Percentiles rank a stretch among this genome's conserved stretches.
Evolutionary conservation across 495 filamentous ascomycete species (phyloP).

Genomic region (Aspergillus incahuasiensis): DNA sequence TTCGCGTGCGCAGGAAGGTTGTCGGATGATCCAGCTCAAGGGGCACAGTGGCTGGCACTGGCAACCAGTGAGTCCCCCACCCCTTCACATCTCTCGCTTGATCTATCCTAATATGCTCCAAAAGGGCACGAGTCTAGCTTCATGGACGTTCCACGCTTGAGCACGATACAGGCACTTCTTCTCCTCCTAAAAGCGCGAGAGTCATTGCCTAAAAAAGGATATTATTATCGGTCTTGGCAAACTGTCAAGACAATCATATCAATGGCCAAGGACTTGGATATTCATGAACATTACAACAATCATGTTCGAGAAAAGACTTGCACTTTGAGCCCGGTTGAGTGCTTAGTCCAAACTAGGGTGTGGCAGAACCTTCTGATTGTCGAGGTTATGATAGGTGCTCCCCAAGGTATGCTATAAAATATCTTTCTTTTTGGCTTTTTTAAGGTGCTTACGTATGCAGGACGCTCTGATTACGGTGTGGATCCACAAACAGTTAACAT

Average conservation of each 20-base stretch:
- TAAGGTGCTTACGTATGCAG: constrained; percentile 42
- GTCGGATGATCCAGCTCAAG: constrained; percentile 76
- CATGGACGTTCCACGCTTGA: constrained; percentile 88
- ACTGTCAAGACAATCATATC: constrained; percentile 86
- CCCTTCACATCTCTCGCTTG: neutral
- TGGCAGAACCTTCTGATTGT: constrained; percentile 88
- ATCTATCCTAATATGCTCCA: constrained; percentile 18
- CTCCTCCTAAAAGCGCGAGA: constrained; percentile 90
- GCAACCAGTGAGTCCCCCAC: constrained; percentile 66
- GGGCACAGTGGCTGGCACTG: constrained; percentile 90
- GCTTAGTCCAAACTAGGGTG: constrained; percentile 75
- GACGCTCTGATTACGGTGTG: constrained; percentile 77
- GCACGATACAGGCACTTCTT: constrained; percentile 88
- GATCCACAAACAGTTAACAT: constrained; percentile 75
- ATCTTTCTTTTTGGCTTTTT: too few species aligned
- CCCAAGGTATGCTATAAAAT: constrained; percentile 82
- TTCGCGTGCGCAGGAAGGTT: constrained; percentile 87
- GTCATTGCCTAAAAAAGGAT: constrained; percentile 84
- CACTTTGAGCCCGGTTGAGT: constrained; percentile 65
- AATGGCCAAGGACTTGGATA: constrained; percentile 88
- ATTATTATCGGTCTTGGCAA: constrained; percentile 98
- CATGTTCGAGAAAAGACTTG: constrained; percentile 71
- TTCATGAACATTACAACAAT: constrained; percentile 78
- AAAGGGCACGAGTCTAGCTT: constrained; percentile 91
- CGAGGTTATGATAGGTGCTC: constrained; percentile 90